A percentile compares a stretch with the other conserved stretches of the same genome.
phyloP scores from a whole-genome alignment of 2,329 filamentous ascomycete genomes.

The Aspergillus versicolor region DNA sequence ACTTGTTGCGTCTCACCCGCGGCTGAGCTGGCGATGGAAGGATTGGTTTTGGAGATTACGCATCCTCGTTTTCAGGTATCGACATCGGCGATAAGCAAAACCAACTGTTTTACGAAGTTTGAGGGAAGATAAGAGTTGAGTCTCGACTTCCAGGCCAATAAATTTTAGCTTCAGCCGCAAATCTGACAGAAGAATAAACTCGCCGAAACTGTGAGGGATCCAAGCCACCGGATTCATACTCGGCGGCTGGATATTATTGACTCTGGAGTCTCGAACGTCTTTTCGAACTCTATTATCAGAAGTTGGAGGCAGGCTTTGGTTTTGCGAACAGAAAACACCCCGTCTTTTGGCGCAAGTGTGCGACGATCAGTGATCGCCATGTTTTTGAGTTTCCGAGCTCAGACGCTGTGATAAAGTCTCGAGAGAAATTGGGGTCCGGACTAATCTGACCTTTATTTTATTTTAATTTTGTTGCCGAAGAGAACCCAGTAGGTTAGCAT shows the following conservation, averaged over 20 bases:
- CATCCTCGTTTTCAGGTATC: not conserved
- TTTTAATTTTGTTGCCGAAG: too few species aligned
- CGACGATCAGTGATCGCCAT: conserved; percentile 11
- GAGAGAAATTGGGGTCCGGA: not conserved
- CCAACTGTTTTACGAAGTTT: not conserved
- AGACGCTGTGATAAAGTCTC: not conserved
- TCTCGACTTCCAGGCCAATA: not conserved
- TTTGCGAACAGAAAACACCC: not conserved
- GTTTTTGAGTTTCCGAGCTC: not conserved
- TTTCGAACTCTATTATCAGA: not conserved
- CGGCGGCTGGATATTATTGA: not conserved
- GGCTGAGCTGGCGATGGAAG: not conserved
- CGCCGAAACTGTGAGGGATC: not conserved
- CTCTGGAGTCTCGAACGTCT: not conserved
- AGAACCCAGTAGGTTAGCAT: too few species aligned
- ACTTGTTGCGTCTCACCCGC: not conserved
- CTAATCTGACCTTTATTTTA: not conserved
- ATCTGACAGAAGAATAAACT: not conserved
- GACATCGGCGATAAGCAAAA: not conserved
- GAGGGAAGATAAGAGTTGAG: not conserved
- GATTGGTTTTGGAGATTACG: not conserved
- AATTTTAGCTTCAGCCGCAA: not conserved
- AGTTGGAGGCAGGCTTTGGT: not conserved
- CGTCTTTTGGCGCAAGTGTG: not conserved
- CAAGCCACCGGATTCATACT: not conserved